A percentile compares a stretch with the other conserved stretches of the same genome.
phyloP scores from a whole-genome alignment of 1,284 basidiomycete species.

The Ustilago nuda region DNA sequence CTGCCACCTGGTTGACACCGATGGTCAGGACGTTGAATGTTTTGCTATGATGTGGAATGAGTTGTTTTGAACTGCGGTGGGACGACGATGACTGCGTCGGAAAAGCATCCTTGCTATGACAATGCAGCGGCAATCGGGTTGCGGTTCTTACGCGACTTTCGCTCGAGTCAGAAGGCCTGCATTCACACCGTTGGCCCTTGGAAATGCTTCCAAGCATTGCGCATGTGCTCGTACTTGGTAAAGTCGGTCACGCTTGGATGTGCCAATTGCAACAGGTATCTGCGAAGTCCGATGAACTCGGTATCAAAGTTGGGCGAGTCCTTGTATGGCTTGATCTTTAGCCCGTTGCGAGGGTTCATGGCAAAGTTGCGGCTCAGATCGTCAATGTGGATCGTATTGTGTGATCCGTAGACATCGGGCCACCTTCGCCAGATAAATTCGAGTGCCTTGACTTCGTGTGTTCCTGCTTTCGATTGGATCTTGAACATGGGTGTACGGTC shows the following conservation, averaged over 20 bases:
- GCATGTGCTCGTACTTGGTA: slow-evolving; percentile 41
- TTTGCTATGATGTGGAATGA: not conserved
- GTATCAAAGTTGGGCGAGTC: slow-evolving; percentile 56
- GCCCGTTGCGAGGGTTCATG: slow-evolving; percentile 83
- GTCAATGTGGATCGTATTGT: slow-evolving; percentile 88
- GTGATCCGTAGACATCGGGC: slow-evolving; percentile 50
- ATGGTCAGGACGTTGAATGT: not conserved
- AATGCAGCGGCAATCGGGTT: not conserved
- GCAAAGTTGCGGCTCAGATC: slow-evolving; percentile 84
- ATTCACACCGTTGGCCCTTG: slow-evolving; percentile 33
- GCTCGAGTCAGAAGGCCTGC: not conserved
- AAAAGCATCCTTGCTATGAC: not conserved
- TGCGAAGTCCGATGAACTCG: slow-evolving; percentile 45
- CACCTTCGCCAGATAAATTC: slow-evolving; percentile 65
- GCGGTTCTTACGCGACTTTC: not conserved
- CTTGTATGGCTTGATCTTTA: slow-evolving; percentile 78
- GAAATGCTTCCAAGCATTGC: slow-evolving; percentile 46
- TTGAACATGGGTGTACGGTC: slow-evolving; percentile 91
- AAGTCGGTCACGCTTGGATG: slow-evolving; percentile 44
- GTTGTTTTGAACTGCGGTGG: not conserved
- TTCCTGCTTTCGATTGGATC: slow-evolving; percentile 78
- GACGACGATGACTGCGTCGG: not conserved
- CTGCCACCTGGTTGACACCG: not conserved
- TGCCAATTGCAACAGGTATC: slow-evolving; percentile 55
- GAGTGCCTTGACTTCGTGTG: slow-evolving; percentile 74